phyloP scores from a whole-genome alignment of 306 rosid genomes.

The Coriaria nepalensis region DNA sequence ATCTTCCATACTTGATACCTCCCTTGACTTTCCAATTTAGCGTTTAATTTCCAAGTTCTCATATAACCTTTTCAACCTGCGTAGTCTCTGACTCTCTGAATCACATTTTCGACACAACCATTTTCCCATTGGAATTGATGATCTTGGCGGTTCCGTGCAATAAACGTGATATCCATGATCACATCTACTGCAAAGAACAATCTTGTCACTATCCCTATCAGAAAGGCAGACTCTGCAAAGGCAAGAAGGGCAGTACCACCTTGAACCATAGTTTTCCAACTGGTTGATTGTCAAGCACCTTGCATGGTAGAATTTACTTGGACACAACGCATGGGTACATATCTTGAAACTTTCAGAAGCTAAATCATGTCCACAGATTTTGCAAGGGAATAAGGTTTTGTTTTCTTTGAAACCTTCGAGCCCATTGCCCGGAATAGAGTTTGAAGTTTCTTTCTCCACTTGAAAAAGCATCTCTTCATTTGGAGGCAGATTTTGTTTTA shows the following conservation, averaged over 20 bases:
- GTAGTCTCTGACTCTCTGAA: constrained; percentile 42
- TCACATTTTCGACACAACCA: constrained; percentile 82
- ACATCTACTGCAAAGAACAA: constrained; percentile 83
- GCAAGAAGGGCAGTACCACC: constrained; percentile 94
- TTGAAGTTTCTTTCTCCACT: constrained; percentile 35
- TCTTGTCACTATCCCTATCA: constrained; percentile 49
- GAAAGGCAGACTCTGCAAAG: constrained; percentile 61
- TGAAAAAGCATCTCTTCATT: constrained; percentile 30
- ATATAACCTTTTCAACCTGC: constrained; percentile 33
- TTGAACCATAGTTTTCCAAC: constrained; percentile 28
- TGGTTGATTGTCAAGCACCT: constrained; percentile 71
- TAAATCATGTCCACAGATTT: constrained; percentile 42
- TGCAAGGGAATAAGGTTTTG: constrained; percentile 21
- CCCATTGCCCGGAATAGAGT: constrained; percentile 13
- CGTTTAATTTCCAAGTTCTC: constrained; percentile 28
- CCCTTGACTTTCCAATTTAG: constrained; percentile 18
- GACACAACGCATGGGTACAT: constrained; percentile 57
- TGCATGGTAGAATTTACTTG: constrained; percentile 41
- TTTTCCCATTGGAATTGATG: constrained; percentile 48
- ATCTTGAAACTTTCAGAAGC: constrained; percentile 24
- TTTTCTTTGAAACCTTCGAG: background rate
- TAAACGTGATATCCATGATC: constrained; percentile 82
- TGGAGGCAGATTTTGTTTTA: no score
- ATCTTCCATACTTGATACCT: constrained; percentile 25
- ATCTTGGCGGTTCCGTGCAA: constrained; percentile 61